phyloP scores from a whole-genome alignment of 768 basidiomycete species.

The Boletus insuetus region DNA sequence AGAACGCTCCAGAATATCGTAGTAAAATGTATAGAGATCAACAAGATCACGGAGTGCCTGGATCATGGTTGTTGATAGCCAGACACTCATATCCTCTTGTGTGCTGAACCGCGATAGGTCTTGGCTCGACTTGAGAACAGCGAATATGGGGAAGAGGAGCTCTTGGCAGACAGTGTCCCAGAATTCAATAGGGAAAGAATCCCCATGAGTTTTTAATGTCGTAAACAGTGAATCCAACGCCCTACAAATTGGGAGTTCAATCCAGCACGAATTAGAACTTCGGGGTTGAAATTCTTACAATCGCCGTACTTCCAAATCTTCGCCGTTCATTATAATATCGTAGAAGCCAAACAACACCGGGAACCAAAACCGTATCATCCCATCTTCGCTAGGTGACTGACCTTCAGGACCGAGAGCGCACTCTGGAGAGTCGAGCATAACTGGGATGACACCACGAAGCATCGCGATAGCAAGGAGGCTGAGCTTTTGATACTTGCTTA shows the following conservation, averaged over 20 bases:
- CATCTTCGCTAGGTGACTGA: slow-evolving; percentile 60
- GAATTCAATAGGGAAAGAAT: slow-evolving; percentile 83
- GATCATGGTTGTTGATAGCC: slow-evolving; percentile 99
- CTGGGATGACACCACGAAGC: slow-evolving; percentile 89
- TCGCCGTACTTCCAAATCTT: slow-evolving; percentile 95
- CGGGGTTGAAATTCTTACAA: slow-evolving; percentile 57
- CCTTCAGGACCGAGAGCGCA: slow-evolving; percentile 40
- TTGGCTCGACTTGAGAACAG: slow-evolving; percentile 89
- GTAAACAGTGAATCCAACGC: slow-evolving; percentile 96
- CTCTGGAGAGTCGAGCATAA: slow-evolving; percentile 85
- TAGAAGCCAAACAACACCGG: slow-evolving; percentile 97
- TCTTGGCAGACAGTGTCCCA: slow-evolving; percentile 99
- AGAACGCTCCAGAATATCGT: slow-evolving; percentile 84
- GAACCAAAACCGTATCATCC: slow-evolving; percentile 96
- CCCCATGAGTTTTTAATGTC: slow-evolving; percentile 87
- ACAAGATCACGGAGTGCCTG: slow-evolving; percentile 94
- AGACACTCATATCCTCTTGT: slow-evolving; percentile 99
- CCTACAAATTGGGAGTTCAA: slow-evolving; percentile 39
- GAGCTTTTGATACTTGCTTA: slow-evolving; percentile 99
- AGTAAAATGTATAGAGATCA: slow-evolving; percentile 94
- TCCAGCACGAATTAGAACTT: slow-evolving; percentile 1
- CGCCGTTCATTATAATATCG: slow-evolving; percentile 99
- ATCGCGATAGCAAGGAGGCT: slow-evolving; percentile 94
- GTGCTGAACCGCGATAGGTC: slow-evolving; percentile 92
- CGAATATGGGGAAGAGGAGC: slow-evolving; percentile 96